phyloP scores from a whole-genome alignment of 177 flowering plant species.

The Vitis hybrid region DNA sequence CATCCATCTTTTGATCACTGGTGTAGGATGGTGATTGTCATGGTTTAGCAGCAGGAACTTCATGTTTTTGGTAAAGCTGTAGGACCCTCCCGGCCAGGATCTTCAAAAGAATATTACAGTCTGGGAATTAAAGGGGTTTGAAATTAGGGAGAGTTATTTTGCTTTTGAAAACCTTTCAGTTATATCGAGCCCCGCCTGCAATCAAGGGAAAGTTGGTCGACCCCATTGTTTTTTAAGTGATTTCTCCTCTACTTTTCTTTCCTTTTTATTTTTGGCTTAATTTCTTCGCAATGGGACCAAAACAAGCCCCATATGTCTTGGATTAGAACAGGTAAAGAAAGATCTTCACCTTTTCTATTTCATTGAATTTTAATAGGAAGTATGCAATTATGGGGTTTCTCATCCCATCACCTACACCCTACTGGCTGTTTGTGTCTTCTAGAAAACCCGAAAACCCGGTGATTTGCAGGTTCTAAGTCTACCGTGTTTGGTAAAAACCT shows the following conservation, averaged over 20 bases:
- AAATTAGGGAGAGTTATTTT: slow-evolving; percentile 2
- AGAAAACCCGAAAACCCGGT: too few relatives aligned
- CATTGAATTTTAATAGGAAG: neutral
- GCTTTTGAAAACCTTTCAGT: slow-evolving; percentile 4
- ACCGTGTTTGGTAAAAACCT: too few relatives aligned
- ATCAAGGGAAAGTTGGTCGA: slow-evolving; percentile 2
- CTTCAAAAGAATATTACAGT: slow-evolving; percentile 1
- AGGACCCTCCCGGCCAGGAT: neutral
- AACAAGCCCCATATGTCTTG: neutral
- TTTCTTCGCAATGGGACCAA: slow-evolving; percentile 2
- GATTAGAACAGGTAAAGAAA: neutral
- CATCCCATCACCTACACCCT: too few relatives aligned
- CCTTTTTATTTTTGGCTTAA: neutral
- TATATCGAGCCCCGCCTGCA: slow-evolving; percentile 19
- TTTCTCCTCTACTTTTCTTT: slow-evolving; percentile 5
- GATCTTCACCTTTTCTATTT: neutral
- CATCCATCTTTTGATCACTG: too few relatives aligned
- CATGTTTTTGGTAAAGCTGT: neutral
- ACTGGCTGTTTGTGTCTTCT: too few relatives aligned
- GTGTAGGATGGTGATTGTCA: too few relatives aligned
- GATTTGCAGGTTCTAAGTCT: too few relatives aligned
- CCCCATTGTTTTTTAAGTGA: slow-evolving; percentile 10
- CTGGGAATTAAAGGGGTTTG: slow-evolving; percentile 6
- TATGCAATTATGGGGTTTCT: neutral
- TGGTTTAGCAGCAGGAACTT: too few relatives aligned